These are phyloP conservation scores for Phytophthora rubi DNA, from an alignment of 352 stramenopile species.

Conservation along the genomic window DNA sequence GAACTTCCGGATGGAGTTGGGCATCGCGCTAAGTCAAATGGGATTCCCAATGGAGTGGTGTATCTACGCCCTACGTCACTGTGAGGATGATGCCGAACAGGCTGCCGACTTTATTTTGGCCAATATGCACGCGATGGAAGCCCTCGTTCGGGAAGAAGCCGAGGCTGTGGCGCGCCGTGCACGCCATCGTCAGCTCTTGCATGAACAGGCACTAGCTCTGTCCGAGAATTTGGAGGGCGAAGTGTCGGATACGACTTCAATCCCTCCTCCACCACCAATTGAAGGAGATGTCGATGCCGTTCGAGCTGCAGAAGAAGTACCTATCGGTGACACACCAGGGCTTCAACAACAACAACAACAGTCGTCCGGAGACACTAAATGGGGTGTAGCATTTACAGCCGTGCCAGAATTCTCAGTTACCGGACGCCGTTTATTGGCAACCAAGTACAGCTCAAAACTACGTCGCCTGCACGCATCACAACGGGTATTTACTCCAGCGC, in stretches of 20 bases:
- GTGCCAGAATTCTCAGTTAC: conserved; percentile 88
- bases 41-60: conserved; percentile 91
- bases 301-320: conserved; percentile 64
- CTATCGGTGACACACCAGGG: conserved; percentile 38
- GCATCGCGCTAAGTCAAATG: conserved; percentile 83
- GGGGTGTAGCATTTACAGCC: conserved; percentile 86
- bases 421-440: conserved; percentile 69
- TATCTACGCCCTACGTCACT: conserved; percentile 81
- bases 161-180: conserved; percentile 56
- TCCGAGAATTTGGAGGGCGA: conserved; percentile 29
- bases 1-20: conserved; percentile 87
- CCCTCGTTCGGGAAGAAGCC: conserved; percentile 75
- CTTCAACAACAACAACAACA: conserved; percentile 28
- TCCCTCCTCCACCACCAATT: conserved; percentile 33
- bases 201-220: conserved; percentile 34
- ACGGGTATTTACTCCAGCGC: conserved; percentile 62
- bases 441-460: conserved; percentile 74
- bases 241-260: conserved; percentile 1
- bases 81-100: conserved; percentile 84
- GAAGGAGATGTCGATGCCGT: conserved; percentile 36
- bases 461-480: conserved; percentile 71
- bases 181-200: conserved; percentile 55
- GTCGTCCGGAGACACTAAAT: conserved; percentile 65
- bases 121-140: conserved; percentile 87
- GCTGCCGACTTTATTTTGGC: conserved; percentile 85